Evolutionary conservation across 768 basidiomycete genomes (phyloP), one percentile per base, ranked within the genome.

Genomic region (Mycena kentingensis): DNA sequence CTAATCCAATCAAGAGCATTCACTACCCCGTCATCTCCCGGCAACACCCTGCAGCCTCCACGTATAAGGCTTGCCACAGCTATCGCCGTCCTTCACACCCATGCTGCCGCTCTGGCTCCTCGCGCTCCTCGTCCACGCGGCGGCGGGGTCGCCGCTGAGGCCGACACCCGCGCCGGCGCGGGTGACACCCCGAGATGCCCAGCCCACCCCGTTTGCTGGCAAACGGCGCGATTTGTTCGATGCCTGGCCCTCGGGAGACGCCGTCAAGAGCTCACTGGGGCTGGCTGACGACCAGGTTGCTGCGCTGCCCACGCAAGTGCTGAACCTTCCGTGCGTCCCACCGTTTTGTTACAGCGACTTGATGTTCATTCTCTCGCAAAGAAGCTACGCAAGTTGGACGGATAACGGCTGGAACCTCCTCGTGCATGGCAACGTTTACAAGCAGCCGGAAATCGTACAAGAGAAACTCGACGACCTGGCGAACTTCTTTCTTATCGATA

Each of bases 251-350:
- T 52, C 51, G 5, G 51, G 51, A 35, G 51, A 49, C 16, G 55
- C 50, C n/a, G 51, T 57, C 13, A 36, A 52, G 24, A 57, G 51
- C 19, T 51, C 49, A 3, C 38, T 51, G 2, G 55, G 55, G 24
- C 22, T 52, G 46, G 31, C 29, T 24, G 51, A 57, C 38, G 37
- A 6, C 27, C 44, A 42, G 21, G 4, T 57, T 10, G 55, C 49
- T 6, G 50, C 49, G 6, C 16, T 52, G 19, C 55, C 55, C 10
- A 52, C 51, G 1, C 55, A 57, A 26, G 47, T 57, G 27, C 31
- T 57, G 3, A 57, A 57, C 45, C 50, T 57, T 28, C 55, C 55
- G 63, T 65, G 25, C 52, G 62, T 61, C 39, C 21, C 54, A 19
- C 36, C 36, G 41, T 54, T 31, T 37, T 56, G 49, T 55, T 57